These are phyloP conservation scores for Mycena epipterygia DNA, from an alignment of 768 basidiomycete genomes.

Conservation along the genomic window DNA sequence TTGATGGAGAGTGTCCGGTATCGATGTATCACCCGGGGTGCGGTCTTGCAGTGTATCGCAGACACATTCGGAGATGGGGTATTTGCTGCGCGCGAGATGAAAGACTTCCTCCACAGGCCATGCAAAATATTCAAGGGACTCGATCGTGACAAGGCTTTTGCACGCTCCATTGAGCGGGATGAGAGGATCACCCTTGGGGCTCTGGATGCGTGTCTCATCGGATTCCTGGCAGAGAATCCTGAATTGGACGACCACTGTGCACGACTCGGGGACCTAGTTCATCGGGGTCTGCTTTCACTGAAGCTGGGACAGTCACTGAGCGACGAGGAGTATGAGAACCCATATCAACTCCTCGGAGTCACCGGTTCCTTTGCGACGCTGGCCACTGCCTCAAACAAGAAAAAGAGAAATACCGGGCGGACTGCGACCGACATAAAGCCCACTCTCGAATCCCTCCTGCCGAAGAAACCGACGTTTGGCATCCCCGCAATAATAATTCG, in stretches of 20 bases:
- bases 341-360: not conserved
- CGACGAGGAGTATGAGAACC: slow-evolving; percentile 17
- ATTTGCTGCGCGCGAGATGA: not conserved
- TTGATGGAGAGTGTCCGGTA: not conserved
- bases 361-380: not conserved
- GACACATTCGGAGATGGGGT: slow-evolving; percentile 15
- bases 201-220: not conserved
- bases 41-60: slow-evolving; percentile 5
- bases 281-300: slow-evolving; percentile 5
- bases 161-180: not conserved
- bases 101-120: not conserved
- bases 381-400: not conserved
- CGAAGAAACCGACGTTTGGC: not conserved
- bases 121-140: not conserved
- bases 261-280: not conserved
- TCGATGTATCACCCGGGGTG: slow-evolving; percentile 11
- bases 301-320: not conserved
- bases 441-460: not conserved
- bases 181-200: not conserved
- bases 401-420: not conserved
- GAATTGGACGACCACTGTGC: not conserved
- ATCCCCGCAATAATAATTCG: slow-evolving; percentile 11
- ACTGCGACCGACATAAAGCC: not conserved
- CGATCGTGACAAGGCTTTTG: not conserved
- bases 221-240: not conserved